Evolutionary conservation across 495 filamentous ascomycete species (phyloP), one percentile per base, ranked within the genome.

Genomic region (Penicillium desertorum): DNA sequence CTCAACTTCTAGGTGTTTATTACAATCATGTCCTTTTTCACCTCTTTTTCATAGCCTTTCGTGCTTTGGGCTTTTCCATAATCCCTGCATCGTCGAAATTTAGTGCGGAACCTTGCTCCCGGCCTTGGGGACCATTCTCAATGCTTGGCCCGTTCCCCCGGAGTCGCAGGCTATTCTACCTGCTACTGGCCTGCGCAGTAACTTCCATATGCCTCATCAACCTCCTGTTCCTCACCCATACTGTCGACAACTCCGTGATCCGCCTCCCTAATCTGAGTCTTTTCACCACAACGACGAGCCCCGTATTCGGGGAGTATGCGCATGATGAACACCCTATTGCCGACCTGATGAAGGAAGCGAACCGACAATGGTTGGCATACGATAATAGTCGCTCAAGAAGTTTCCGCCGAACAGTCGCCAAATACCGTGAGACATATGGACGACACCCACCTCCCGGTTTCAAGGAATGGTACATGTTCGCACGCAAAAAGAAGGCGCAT

Each of bases 401-500:
- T 42, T 77, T 90, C 41, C 71, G 74, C 44, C 72, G 83, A 25
- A 80, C 85, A 1, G 86, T 87, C 2, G 74, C 77, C 37, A 80
- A 79, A 44, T 91, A 90, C 68, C 74, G 86, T 25, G 66, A 76
- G 42, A 78, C 76, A 17, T 78, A 87, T 52, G 88, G 88, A 19
- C 76, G 88, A 6, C 86, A 90, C 60, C 88, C 88, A 3, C 88
- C 88, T 11, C 88, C 88, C 9, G 86, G 85, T 4, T 91, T 89
- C 62, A 81, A 86, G 30, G 61, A 80, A 39, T 91, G 88, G 88
- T 88, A 83, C 64, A 68, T 76, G 36, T 90, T 84, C 54, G 88
- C 88, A 10, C 73, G 77, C 55, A 76, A 84, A 47, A 73, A 78
- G 11, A 73, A 82, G 11, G 83, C 81, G 17, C 65, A 86, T 43